Conservation (phyloP, 352 stramenopile species). For the Aphanomyces astaci region DNA sequence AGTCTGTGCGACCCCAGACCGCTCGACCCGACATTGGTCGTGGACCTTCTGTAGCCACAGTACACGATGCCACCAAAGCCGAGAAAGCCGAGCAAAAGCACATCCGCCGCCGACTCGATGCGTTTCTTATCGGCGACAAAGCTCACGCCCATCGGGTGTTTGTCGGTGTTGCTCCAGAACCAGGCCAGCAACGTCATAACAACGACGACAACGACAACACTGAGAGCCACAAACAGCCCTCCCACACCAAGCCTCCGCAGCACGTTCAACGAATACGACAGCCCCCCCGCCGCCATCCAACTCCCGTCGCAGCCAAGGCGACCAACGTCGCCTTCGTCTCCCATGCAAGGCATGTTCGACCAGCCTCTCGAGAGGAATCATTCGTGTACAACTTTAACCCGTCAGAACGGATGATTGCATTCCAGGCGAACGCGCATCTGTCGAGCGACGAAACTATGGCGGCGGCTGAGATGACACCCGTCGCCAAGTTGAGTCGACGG, state of each 20-base stretch:
- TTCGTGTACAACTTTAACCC: slow-evolving; percentile 11
- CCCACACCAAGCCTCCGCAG: not conserved
- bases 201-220: not conserved
- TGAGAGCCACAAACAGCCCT: not conserved
- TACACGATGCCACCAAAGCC: not conserved
- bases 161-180: not conserved
- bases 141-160: not conserved
- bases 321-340: not conserved
- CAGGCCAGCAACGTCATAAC: not conserved
- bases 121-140: slow-evolving; percentile 15
- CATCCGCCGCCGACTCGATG: slow-evolving; percentile 9
- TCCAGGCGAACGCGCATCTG: not conserved
- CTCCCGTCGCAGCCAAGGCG: not conserved
- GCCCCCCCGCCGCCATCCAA: not conserved
- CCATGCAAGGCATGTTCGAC: not conserved
- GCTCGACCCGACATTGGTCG: not conserved
- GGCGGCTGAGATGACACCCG: not conserved
- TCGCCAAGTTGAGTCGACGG: not conserved
- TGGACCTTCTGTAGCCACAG: not conserved
- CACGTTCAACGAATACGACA: too few species aligned
- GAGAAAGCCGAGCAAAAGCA: slow-evolving; percentile 3
- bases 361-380: not conserved
- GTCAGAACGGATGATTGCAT: not conserved
- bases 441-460: not conserved
- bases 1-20: not conserved